Evolutionary conservation across 2,329 filamentous ascomycete species (phyloP).

Genomic region (Colletotrichum agaves): DNA sequence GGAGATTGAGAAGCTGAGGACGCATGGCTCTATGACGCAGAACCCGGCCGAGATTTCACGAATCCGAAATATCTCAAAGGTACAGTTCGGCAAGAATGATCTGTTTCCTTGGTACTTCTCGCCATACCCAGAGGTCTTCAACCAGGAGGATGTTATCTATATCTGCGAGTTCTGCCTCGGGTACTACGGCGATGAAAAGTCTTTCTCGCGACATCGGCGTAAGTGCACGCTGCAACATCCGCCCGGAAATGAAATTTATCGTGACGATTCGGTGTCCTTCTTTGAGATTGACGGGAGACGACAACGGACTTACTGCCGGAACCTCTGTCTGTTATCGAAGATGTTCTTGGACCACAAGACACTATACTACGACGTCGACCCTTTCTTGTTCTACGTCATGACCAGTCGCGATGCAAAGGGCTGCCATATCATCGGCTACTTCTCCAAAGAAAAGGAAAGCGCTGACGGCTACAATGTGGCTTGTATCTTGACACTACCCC

Average conservation of each 20-base stretch:
- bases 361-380: conserved; percentile 99
- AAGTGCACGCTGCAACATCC: conserved; percentile 95
- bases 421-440: conserved; percentile 98
- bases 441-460: conserved; percentile 98
- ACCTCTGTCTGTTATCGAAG: conserved; percentile 92
- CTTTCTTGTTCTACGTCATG: conserved; percentile 99
- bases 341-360: conserved; percentile 99
- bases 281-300: conserved; percentile 97
- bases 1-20: conserved; percentile 95
- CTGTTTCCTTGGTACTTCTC: conserved; percentile 99
- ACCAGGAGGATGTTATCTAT: conserved; percentile 89
- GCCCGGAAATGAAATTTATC: conserved; percentile 97
- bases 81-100: conserved; percentile 93
- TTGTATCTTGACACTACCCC: conserved; percentile 95
- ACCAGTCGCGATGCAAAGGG: conserved; percentile 87
- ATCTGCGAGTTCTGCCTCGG: conserved; percentile 97
- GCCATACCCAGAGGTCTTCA: conserved; percentile 91
- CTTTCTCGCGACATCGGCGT: conserved; percentile 84
- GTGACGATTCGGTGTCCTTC: conserved; percentile 92
- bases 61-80: conserved; percentile 91
- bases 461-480: conserved; percentile 98
- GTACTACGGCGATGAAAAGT: conserved; percentile 86
- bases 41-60: conserved; percentile 97
- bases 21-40: conserved; percentile 97
- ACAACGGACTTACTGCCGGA: conserved; percentile 96